phyloP scores from a whole-genome alignment of 768 basidiomycete genomes.

The Podaxis sp. region DNA sequence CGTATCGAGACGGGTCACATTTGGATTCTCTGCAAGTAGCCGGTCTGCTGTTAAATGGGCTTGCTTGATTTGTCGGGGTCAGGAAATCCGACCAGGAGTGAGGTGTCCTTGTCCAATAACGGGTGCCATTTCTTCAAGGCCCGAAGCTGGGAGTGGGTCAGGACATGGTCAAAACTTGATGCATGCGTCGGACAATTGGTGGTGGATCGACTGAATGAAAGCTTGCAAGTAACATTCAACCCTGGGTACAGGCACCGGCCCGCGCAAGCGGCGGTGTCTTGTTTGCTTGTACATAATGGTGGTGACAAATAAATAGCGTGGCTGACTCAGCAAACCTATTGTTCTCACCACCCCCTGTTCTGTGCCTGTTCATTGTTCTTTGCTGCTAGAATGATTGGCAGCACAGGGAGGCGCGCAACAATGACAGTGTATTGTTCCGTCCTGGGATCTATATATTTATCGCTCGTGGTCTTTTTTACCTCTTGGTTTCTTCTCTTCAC shows the following conservation, averaged over 20 bases:
- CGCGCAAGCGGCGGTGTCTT: background rate
- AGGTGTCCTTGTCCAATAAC: background rate
- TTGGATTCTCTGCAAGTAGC: background rate
- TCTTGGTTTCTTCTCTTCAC: slow-evolving; percentile 8
- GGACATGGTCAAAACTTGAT: too few species aligned
- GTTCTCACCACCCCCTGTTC: background rate
- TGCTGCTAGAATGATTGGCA: background rate
- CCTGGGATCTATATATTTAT: background rate
- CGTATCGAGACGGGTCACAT: background rate
- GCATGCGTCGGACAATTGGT: background rate
- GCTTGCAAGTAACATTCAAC: too few species aligned
- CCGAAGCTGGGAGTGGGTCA: too few species aligned
- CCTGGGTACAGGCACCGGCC: background rate
- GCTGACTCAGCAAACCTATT: background rate
- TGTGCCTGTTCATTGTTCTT: background rate
- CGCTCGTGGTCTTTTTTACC: background rate
- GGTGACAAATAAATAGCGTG: background rate
- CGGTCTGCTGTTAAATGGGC: background rate
- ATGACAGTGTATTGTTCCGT: background rate
- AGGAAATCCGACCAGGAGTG: background rate
- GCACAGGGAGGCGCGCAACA: background rate
- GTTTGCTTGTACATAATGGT: background rate
- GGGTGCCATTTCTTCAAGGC: too few species aligned
- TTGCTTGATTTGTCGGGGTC: background rate
- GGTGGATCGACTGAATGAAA: background rate